These are phyloP conservation scores for Aspergillus quadricinctus DNA, from an alignment of 2,329 filamentous ascomycete species.

Conservation along the genomic window DNA sequence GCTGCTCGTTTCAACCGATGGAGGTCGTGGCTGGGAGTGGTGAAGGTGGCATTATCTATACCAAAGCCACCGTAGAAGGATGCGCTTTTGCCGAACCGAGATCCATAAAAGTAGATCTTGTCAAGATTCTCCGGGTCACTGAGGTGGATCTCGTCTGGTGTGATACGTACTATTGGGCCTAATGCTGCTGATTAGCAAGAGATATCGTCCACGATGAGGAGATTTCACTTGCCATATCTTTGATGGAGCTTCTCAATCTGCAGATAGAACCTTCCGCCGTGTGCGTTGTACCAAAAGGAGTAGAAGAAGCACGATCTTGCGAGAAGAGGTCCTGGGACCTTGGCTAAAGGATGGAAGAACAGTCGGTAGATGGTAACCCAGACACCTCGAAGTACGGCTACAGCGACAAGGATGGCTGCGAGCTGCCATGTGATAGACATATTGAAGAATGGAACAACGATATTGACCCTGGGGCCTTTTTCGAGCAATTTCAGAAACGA, in stretches of 20 bases:
- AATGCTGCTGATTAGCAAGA: not conserved
- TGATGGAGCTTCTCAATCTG: slow-evolving; percentile 22
- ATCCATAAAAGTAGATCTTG: slow-evolving; percentile 22
- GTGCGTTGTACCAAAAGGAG: slow-evolving; percentile 25
- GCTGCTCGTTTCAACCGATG: slow-evolving; percentile 27
- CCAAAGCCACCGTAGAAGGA: slow-evolving; percentile 24
- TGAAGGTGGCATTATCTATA: slow-evolving; percentile 26
- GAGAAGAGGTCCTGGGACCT: slow-evolving; percentile 24
- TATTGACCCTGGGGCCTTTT: not conserved
- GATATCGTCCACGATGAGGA: not conserved
- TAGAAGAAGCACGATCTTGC: slow-evolving; percentile 17
- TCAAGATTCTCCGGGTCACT: slow-evolving; percentile 22
- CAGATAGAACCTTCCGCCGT: slow-evolving; percentile 19
- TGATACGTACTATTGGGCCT: slow-evolving; percentile 28
- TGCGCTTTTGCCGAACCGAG: slow-evolving; percentile 21
- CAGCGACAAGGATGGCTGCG: not conserved
- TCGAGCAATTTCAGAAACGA: not conserved
- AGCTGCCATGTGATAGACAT: slow-evolving; percentile 2
- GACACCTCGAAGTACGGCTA: slow-evolving; percentile 1
- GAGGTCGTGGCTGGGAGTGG: slow-evolving; percentile 20
- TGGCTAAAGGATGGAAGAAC: slow-evolving; percentile 26
- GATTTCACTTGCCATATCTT: slow-evolving; percentile 20
- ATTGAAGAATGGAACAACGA: not conserved
- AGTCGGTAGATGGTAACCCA: slow-evolving; percentile 19
- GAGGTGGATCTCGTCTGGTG: slow-evolving; percentile 26